phyloP scores from a whole-genome alignment of 2,329 filamentous ascomycete species.

The Chrysoporthe puriensis region DNA sequence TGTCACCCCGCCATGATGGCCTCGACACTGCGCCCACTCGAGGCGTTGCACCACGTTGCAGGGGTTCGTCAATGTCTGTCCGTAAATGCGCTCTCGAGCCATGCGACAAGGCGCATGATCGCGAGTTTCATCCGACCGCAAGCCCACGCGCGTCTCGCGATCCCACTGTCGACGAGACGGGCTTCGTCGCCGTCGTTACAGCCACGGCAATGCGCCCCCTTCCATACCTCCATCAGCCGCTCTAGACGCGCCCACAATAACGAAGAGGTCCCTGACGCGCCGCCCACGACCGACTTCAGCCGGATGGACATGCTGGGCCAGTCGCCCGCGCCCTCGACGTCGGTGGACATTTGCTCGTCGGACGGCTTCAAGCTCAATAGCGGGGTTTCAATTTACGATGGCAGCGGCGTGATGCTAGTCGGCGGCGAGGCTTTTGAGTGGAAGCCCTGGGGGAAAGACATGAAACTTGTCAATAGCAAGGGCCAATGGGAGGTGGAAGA shows the following conservation, averaged over 20 bases:
- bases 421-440: conserved; percentile 88
- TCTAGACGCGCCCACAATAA: conserved; percentile 32
- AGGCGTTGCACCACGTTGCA: conserved; percentile 13
- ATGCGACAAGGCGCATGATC: conserved; percentile 21
- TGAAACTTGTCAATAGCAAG: conserved; percentile 69
- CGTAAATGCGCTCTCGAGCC: conserved; percentile 4
- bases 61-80: conserved; percentile 1
- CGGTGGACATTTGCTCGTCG: conserved; percentile 78
- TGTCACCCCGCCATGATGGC: conserved; percentile 19
- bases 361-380: conserved; percentile 89
- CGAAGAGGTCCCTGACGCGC: conserved; percentile 37
- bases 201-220: conserved; percentile 18
- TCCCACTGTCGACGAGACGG: not conserved
- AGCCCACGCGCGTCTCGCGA: not conserved
- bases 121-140: conserved; percentile 23
- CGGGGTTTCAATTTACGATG: conserved; percentile 70
- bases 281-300: conserved; percentile 64
- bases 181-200: not conserved
- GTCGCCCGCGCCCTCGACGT: conserved; percentile 76
- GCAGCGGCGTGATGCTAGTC: conserved; percentile 76
- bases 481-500: conserved; percentile 79
- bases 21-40: conserved; percentile 12
- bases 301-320: conserved; percentile 79
- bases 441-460: conserved; percentile 70
- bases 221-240: conserved; percentile 17